phyloP scores from a whole-genome alignment of 805 yeast genomes.

The Pichia ethanolica region DNA sequence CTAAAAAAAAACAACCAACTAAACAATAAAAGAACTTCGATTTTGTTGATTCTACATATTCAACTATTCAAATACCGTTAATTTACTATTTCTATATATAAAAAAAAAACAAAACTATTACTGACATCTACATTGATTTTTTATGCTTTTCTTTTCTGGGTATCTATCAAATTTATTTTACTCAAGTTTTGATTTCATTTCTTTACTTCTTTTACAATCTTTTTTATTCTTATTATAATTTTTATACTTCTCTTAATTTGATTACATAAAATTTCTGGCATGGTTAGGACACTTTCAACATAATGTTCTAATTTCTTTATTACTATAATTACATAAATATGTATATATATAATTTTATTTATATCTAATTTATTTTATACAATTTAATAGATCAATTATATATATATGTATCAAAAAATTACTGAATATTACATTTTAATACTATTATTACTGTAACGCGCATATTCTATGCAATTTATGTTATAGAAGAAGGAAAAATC shows the following conservation, averaged over 20 bases:
- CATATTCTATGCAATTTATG: too few species aligned
- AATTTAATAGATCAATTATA: too few species aligned
- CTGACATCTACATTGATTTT: neutral
- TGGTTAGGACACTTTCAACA: slow-evolving; percentile 4
- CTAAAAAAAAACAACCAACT: too few species aligned
- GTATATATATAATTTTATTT: neutral
- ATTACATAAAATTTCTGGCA: neutral
- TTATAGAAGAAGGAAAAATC: too few species aligned
- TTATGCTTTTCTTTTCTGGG: neutral
- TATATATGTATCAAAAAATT: too few species aligned
- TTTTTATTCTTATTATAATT: too few species aligned
- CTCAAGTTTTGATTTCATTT: neutral
- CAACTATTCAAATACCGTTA: neutral
- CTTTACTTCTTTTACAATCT: neutral
- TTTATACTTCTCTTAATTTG: too few species aligned
- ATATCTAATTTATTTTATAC: too few species aligned
- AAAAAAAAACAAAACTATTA: too few species aligned
- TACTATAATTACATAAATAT: neutral
- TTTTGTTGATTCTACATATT: neutral
- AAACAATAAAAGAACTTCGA: neutral
- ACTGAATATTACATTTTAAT: too few species aligned
- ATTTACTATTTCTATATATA: neutral
- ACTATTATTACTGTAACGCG: too few species aligned
- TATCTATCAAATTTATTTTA: too few species aligned
- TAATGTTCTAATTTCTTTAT: neutral